These are phyloP conservation scores for Penicillium diatomitis DNA, from an alignment of 495 filamentous ascomycete genomes.

Conservation along the genomic window DNA sequence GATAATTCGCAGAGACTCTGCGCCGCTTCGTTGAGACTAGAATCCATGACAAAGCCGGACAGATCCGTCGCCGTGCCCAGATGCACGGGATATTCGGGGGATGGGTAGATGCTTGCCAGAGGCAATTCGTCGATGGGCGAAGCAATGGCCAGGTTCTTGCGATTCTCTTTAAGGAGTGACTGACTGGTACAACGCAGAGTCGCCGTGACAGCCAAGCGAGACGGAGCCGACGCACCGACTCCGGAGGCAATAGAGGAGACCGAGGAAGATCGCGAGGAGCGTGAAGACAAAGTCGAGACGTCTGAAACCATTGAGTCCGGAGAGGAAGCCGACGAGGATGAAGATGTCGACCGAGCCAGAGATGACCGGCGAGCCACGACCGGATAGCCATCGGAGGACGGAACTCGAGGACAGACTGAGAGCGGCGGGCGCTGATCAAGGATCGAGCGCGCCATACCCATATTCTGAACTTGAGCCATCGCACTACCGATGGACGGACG, in stretches of 20 bases:
- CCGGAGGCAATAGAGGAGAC: constrained; percentile 63
- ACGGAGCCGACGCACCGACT: constrained; percentile 52
- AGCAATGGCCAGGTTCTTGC: constrained; percentile 30
- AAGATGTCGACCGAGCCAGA: constrained; percentile 65
- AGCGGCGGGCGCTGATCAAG: constrained; percentile 39
- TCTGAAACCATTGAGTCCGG: constrained; percentile 90
- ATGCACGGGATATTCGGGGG: constrained; percentile 52
- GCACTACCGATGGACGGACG: constrained; percentile 67
- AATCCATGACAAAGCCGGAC: constrained; percentile 40
- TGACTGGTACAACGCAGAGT: constrained; percentile 70
- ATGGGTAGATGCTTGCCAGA: constrained; percentile 41
- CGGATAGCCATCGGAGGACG: constrained; percentile 37
- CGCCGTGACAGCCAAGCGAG: constrained; percentile 70
- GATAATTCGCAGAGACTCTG: constrained; percentile 58
- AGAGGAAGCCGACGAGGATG: constrained; percentile 67
- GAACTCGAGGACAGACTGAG: constrained; percentile 47
- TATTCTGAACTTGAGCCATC: constrained; percentile 65
- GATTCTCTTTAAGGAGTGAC: constrained; percentile 27
- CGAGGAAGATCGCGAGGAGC: constrained; percentile 63
- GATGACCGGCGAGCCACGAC: constrained; percentile 59
- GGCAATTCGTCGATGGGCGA: constrained; percentile 43
- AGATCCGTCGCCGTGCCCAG: constrained; percentile 42
- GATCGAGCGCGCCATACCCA: constrained; percentile 55
- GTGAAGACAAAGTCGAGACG: constrained; percentile 50
- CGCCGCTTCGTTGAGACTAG: constrained; percentile 46